These are phyloP conservation scores for Lactarius sanguifluus DNA, from an alignment of 768 basidiomycete genomes.

Conservation along the genomic window DNA sequence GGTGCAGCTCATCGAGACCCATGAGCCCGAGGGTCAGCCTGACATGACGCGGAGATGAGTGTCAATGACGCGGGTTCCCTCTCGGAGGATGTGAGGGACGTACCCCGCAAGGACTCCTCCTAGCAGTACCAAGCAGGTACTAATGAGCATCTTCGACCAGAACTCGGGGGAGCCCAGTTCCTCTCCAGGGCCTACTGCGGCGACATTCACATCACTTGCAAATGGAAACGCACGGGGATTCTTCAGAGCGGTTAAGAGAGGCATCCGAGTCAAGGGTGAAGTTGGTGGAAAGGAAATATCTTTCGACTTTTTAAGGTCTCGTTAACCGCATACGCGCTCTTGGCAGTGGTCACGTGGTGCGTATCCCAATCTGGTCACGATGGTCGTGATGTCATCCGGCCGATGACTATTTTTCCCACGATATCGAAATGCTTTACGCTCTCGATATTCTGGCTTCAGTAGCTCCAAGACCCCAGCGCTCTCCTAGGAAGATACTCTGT, in stretches of 20 bases:
- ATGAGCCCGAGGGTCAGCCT: slow-evolving; percentile 90
- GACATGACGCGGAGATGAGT: slow-evolving; percentile 8
- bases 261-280: neutral
- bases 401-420: no score
- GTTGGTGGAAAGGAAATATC: neutral
- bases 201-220: neutral
- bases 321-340: neutral
- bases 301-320: neutral
- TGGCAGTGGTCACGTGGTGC: neutral
- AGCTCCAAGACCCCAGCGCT: no score
- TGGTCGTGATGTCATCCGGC: neutral
- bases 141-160: slow-evolving; percentile 69
- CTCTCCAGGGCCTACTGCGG: slow-evolving; percentile 27
- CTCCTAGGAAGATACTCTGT: no score
- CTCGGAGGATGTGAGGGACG: slow-evolving; percentile 29
- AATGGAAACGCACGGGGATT: slow-evolving; percentile 1
- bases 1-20: slow-evolving; percentile 90
- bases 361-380: neutral
- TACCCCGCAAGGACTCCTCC: slow-evolving; percentile 95
- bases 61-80: neutral
- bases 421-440: no score
- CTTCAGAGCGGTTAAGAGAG: slow-evolving; percentile 15
- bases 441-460: no score
- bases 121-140: slow-evolving; percentile 66
- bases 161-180: slow-evolving; percentile 61